These are phyloP conservation scores for Limtongia smithiae DNA, from an alignment of 805 yeast species.

Conservation along the genomic window DNA sequence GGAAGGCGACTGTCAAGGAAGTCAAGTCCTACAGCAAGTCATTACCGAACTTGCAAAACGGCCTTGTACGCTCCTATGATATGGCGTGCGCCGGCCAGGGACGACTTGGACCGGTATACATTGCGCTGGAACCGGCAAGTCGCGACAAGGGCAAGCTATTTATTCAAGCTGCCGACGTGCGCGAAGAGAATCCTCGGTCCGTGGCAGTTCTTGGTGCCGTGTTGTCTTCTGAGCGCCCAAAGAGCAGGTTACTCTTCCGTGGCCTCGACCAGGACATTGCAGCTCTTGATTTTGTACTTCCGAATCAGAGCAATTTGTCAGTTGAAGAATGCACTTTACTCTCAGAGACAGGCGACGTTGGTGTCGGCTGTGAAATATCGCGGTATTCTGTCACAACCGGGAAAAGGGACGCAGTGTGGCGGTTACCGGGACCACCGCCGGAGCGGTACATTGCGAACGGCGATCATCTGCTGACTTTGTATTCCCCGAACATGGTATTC, in stretches of 20 bases:
- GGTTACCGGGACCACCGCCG: constrained; percentile 10
- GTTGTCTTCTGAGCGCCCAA: constrained; percentile 1
- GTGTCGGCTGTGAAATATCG: constrained; percentile 4
- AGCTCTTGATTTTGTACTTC: constrained; percentile 5
- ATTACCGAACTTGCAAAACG: not conserved
- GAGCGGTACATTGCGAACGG: constrained; percentile 12
- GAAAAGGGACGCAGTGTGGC: constrained; percentile 4
- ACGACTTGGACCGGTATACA: constrained; percentile 10
- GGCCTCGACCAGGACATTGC: constrained; percentile 9
- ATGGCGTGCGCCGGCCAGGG: constrained; percentile 13
- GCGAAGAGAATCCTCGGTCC: constrained; percentile 3
- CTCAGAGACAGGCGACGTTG: constrained; percentile 1
- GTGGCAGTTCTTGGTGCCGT: not conserved
- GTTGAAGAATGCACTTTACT: constrained; percentile 7
- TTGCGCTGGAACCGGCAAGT: constrained; percentile 4
- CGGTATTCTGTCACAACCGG: constrained; percentile 3
- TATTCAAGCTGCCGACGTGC: constrained; percentile 1
- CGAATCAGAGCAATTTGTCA: constrained; percentile 13
- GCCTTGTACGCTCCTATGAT: constrained; percentile 6
- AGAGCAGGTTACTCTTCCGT: constrained; percentile 1
- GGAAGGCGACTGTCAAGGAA: not conserved
- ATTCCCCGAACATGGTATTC: constrained; percentile 21
- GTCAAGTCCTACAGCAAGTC: not conserved
- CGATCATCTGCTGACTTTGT: constrained; percentile 9
- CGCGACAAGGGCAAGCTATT: constrained; percentile 5